Base-by-base conservation (phyloP, 1,284 basidiomycete genomes). In the Xerocomus nothofagi region DNA sequence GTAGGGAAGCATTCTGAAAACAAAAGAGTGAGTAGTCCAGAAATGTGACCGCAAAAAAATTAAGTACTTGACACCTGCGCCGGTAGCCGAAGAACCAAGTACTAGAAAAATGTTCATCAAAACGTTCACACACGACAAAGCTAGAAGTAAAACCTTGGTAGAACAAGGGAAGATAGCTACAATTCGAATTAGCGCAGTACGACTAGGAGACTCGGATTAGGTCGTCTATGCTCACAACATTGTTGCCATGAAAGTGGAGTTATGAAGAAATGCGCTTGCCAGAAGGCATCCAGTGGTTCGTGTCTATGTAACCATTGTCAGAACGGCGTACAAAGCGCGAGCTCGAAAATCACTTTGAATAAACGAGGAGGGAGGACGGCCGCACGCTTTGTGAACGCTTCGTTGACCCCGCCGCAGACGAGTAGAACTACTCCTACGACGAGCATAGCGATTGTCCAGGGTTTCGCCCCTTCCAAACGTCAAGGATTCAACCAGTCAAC, bases 361-460 rank as follows among this genome's bases (percentile, higher is more conserved):
- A 93, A 63, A 12, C 90, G 79, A 11, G 88, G 84, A 7, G 91
- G 88, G 12, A 97, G 74, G 57, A 97, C 89, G 0, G 92, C 86
- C 4, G 82, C 82, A 10, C 89, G 79, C 40, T 76, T 84, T 0
- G 92, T 95, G 50, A 71, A 76, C 4, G 77, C 53, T 65, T 93
- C 92, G 61, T 89, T 86, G 21, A 86, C 57, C 7, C 74, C 76
- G 7, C 81, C 84, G 0, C 67, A 54, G 4, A 86, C 40, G 20
- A 95, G 72, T 0, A 87, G 51, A 2, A 72, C 72, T 20, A 71
- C 73, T 15, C 93, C 93, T 37, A 88, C 73, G 0, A 74, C 75
- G 6, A 97, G 74, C 4, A 87, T 73, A 1, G 79, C 78, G 42
- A 95, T 91, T 0, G 91, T 86, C 52, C 10, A 4, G 10, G 26